phyloP scores from a whole-genome alignment of 176 grass and related monocot species.

The Coix lacrymajobi region DNA sequence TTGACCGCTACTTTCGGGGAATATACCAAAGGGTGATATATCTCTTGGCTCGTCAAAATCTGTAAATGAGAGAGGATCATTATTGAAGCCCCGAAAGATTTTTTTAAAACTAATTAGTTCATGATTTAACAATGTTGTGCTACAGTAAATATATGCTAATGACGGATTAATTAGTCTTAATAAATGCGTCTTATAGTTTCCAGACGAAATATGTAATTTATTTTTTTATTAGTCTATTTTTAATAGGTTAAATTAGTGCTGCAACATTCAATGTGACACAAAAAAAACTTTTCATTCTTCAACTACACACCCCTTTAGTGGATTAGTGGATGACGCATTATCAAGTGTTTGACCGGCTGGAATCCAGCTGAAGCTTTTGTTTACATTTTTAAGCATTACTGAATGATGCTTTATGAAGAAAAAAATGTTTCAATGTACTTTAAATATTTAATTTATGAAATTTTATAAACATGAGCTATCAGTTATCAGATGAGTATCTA shows the following conservation, averaged over 20 bases:
- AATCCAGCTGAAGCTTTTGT: not conserved
- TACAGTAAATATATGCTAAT: no score
- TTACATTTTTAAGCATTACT: not conserved
- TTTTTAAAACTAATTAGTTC: no score
- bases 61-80: conserved; percentile 20
- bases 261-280: no score
- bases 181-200: no score
- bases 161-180: no score
- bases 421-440: not conserved
- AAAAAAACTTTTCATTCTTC: no score
- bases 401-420: not conserved
- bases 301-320: no score
- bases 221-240: no score
- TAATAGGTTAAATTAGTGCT: no score
- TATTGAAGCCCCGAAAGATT: no score
- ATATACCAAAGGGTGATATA: conserved; percentile 57
- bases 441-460: not conserved
- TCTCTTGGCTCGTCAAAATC: conserved; percentile 78
- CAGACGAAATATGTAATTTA: no score
- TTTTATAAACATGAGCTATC: not conserved
- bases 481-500: not conserved
- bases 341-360: not conserved
- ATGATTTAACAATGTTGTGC: no score
- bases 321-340: conserved; percentile 16
- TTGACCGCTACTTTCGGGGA: conserved; percentile 32